Evolutionary conservation across 1,284 basidiomycete species (phyloP), one percentile per base, ranked within the genome.

Genomic region (Earliella scabrosa): DNA sequence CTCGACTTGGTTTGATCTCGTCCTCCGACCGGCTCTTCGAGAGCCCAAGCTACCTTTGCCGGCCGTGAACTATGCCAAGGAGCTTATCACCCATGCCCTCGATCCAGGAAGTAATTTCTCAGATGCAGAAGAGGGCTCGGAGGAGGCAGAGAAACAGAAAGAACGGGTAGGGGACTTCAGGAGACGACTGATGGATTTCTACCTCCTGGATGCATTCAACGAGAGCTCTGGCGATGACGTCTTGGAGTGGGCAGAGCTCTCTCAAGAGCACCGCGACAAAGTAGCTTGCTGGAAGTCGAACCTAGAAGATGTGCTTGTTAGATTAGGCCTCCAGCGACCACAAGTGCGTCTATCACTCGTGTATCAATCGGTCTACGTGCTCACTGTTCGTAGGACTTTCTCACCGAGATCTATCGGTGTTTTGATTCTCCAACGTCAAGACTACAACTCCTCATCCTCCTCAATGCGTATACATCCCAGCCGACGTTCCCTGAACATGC

Each of bases 1-100:
- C 49, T 83, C 84, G 3, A 80, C 77, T 23, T 92, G 90, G 90
- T 93, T 90, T 70, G 89, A 93, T 66, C 78, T 88, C 26, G 77
- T 89, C 31, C 76, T 93, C 2, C 83, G 90, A 20, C 87, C 88
- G 26, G 88, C 88, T 32, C 76, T 93, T 49, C 84, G 88, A 39
- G 85, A 90, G 66, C 85, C 88, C 29, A 84, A 78, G 61, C 73
- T 93, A n/a, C 73, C 87, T 4, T 79, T 78, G 0, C 62, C 73
- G 16, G 79, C 85, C 2, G 76, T 85, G 20, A 77, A 81, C 44
- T 75, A 86, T 63, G 90, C 90, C n/a, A 90, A 87, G 70, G 84
- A 88, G 32, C 78, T 92, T 24, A 80, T 91, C 56, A 72, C 89
- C 32, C 75, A 77, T 36, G 86, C 87, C 14, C 73, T 91, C 2